Conservation (phyloP, 345 rosid genomes). For the Trapa incisa region DNA sequence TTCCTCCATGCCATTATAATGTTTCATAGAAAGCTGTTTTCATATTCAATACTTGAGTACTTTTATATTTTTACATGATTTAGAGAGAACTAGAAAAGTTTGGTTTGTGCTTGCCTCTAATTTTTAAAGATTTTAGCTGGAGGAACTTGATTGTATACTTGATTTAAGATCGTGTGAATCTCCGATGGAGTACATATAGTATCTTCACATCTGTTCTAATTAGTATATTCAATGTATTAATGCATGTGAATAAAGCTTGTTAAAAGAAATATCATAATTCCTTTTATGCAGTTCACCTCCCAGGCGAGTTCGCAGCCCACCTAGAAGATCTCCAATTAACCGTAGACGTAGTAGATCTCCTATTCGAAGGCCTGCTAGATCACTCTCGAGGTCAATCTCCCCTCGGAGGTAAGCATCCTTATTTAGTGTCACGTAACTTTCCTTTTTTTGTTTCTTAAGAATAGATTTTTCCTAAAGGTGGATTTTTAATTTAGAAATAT, state of each 20-base stretch:
- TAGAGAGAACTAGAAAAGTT: background rate
- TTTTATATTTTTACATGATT: background rate
- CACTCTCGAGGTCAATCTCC: conserved; percentile 77
- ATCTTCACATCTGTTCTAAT: background rate
- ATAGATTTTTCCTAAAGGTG: background rate
- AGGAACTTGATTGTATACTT: background rate
- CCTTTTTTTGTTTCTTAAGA: too few relatives aligned
- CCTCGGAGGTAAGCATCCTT: conserved; percentile 44
- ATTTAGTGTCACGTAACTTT: too few relatives aligned
- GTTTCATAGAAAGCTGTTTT: background rate
- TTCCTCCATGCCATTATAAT: too few relatives aligned
- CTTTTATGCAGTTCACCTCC: conserved; percentile 52
- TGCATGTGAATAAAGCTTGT: background rate
- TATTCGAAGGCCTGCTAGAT: conserved; percentile 61
- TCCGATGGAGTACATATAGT: background rate
- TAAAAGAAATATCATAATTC: background rate
- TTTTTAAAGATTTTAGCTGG: background rate
- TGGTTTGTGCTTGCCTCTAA: background rate
- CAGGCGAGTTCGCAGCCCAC: conserved; percentile 75
- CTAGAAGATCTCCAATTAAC: conserved; percentile 70
- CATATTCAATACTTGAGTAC: background rate
- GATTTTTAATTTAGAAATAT: background rate
- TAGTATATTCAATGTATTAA: background rate
- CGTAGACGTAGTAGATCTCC: conserved; percentile 94
- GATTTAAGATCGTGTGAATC: background rate